Evolutionary conservation across 176 grass and related monocot genomes (phyloP).

Genomic region (Ensete ventricosum): DNA sequence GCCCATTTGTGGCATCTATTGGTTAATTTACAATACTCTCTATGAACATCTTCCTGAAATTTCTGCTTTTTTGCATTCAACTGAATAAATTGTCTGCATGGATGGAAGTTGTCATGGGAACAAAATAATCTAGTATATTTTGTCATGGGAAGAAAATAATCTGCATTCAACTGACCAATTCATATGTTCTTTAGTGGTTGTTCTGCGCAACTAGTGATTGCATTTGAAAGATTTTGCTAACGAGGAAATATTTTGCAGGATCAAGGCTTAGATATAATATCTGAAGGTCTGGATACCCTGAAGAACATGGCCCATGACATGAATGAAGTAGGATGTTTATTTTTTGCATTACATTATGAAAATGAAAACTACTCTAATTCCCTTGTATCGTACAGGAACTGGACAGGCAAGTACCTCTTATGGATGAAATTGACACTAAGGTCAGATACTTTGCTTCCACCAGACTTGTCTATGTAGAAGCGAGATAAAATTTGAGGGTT

Average conservation of each 20-base stretch:
- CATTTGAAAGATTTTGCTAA: neutral
- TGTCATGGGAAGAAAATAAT: no score
- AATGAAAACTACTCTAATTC: constrained; percentile 1
- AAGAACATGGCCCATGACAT: constrained; percentile 95
- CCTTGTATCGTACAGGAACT: constrained; percentile 53
- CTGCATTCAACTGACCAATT: no score
- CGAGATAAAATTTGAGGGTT: neutral
- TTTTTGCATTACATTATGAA: constrained; percentile 12
- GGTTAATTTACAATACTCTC: neutral
- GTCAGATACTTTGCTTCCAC: constrained; percentile 20
- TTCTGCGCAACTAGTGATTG: neutral
- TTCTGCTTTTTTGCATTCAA: neutral
- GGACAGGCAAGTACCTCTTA: constrained; percentile 95
- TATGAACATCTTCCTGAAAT: neutral
- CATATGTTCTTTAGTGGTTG: neutral
- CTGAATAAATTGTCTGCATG: neutral
- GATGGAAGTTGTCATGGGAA: no score
- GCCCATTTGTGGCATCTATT: neutral
- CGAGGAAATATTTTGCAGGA: constrained; percentile 38
- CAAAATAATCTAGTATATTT: no score
- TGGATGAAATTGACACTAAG: constrained; percentile 99
- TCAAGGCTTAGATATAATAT: constrained; percentile 81
- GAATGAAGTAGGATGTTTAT: constrained; percentile 57
- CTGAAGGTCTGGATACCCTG: constrained; percentile 82
- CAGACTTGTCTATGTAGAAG: neutral